Evolutionary conservation across 2,329 filamentous ascomycete species (phyloP).

Genomic region (Oidium heveae): DNA sequence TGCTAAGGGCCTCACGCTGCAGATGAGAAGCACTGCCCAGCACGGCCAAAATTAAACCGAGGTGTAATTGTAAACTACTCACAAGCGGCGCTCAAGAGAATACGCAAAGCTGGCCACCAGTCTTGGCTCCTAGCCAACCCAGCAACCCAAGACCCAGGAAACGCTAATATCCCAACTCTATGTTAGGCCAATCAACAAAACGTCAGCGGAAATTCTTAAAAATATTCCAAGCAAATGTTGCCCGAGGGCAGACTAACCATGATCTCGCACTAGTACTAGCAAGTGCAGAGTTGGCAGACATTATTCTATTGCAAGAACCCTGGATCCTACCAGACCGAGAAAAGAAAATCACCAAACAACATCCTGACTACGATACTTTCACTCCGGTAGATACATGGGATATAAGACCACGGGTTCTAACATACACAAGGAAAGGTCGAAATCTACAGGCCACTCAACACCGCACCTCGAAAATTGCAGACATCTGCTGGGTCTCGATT

Average conservation of each 20-base stretch:
- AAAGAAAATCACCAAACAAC: neutral
- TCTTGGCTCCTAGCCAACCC: neutral
- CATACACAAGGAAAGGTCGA: neutral
- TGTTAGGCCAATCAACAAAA: neutral
- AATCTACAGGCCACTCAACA: neutral
- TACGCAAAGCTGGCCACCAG: neutral
- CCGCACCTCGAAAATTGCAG: neutral
- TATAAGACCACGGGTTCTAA: neutral
- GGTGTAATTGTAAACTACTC: neutral
- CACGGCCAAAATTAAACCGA: neutral
- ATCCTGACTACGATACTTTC: neutral
- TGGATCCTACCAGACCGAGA: neutral
- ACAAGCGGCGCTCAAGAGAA: neutral
- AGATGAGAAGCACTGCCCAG: neutral
- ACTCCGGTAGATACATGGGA: neutral
- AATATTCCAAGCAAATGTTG: neutral
- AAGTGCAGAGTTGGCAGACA: neutral
- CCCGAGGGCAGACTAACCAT: neutral
- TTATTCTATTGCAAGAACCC: neutral
- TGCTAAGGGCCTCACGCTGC: neutral
- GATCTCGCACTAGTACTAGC: neutral
- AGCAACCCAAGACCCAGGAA: neutral
- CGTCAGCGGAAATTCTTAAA: neutral
- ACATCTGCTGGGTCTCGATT: neutral
- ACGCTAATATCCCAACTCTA: neutral